These are phyloP conservation scores for Lachnellula arida DNA, from an alignment of 2,329 filamentous ascomycete genomes.

Conservation along the genomic window DNA sequence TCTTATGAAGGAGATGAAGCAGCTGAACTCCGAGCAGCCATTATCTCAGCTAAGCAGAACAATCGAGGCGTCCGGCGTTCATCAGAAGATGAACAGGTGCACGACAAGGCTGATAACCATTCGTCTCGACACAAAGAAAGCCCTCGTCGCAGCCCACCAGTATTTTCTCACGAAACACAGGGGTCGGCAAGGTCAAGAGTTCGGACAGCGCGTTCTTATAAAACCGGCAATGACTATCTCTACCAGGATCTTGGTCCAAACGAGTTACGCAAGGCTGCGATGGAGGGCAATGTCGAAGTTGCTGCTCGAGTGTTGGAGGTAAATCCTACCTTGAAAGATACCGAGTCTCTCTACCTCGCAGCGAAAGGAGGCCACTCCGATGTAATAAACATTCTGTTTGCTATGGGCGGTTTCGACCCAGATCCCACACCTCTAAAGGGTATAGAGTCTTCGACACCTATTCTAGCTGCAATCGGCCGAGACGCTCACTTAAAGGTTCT, in stretches of 20 bases:
- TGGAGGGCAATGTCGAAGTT: slow-evolving; percentile 56
- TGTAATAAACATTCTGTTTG: slow-evolving; percentile 39
- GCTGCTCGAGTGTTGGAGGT: slow-evolving; percentile 58
- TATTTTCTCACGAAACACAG: slow-evolving; percentile 17
- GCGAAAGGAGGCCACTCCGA: slow-evolving; percentile 84
- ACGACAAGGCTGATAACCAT: slow-evolving; percentile 36
- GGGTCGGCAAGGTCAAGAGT: slow-evolving; percentile 37
- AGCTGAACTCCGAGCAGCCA: slow-evolving; percentile 64
- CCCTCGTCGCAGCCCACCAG: slow-evolving; percentile 51
- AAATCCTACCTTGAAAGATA: slow-evolving; percentile 57
- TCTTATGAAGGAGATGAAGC: slow-evolving; percentile 13
- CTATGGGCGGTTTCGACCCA: slow-evolving; percentile 49
- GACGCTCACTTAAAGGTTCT: slow-evolving; percentile 85
- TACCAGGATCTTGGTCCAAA: slow-evolving; percentile 60
- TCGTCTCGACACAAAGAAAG: slow-evolving; percentile 52
- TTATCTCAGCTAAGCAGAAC: slow-evolving; percentile 58
- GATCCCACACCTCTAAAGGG: slow-evolving; percentile 63
- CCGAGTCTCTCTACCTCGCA: slow-evolving; percentile 84
- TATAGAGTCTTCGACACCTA: slow-evolving; percentile 78
- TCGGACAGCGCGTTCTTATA: slow-evolving; percentile 51
- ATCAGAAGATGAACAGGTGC: slow-evolving; percentile 51
- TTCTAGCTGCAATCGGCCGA: slow-evolving; percentile 89
- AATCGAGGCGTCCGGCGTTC: slow-evolving; percentile 45
- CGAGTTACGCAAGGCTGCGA: slow-evolving; percentile 55
- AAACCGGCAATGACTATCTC: slow-evolving; percentile 59